Conservation (phyloP, 2,329 filamentous ascomycete species). For the Alternaria triticimaculans region DNA sequence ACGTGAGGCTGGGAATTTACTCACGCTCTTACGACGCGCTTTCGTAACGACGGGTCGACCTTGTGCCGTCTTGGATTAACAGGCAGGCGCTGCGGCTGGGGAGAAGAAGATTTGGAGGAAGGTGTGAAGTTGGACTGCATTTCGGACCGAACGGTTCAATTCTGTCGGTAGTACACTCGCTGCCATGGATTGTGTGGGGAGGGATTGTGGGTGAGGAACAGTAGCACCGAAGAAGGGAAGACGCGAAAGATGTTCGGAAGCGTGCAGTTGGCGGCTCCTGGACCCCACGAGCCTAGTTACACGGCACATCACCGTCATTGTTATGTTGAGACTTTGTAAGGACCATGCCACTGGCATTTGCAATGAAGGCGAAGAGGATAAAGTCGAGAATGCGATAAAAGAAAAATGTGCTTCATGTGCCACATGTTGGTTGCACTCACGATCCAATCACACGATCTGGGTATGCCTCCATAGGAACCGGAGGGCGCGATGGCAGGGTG, state of each 20-base stretch:
- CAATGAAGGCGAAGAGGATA: background rate
- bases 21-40: conserved; percentile 33
- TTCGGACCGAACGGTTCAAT: conserved; percentile 7
- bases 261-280: conserved; percentile 6
- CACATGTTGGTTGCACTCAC: background rate
- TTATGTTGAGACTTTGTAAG: background rate
- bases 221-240: conserved; percentile 6
- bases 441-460: background rate
- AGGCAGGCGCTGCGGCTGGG: conserved; percentile 24
- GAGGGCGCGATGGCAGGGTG: background rate
- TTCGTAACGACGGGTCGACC: conserved; percentile 29
- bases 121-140: conserved; percentile 18
- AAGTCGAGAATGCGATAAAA: background rate
- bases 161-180: conserved; percentile 10
- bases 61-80: conserved; percentile 35
- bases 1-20: conserved; percentile 1
- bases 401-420: background rate
- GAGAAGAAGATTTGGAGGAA: conserved; percentile 14
- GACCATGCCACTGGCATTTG: background rate
- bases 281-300: conserved; percentile 2
- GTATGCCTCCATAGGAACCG: background rate
- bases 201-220: conserved; percentile 6
- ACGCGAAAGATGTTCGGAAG: conserved; percentile 1
- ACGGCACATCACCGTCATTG: background rate
- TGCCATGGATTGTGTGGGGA: conserved; percentile 9